Evolutionary conservation across 2,329 filamentous ascomycete species (phyloP), one percentile per base, ranked within the genome.

Genomic region (Sphaerulina vaccinii): DNA sequence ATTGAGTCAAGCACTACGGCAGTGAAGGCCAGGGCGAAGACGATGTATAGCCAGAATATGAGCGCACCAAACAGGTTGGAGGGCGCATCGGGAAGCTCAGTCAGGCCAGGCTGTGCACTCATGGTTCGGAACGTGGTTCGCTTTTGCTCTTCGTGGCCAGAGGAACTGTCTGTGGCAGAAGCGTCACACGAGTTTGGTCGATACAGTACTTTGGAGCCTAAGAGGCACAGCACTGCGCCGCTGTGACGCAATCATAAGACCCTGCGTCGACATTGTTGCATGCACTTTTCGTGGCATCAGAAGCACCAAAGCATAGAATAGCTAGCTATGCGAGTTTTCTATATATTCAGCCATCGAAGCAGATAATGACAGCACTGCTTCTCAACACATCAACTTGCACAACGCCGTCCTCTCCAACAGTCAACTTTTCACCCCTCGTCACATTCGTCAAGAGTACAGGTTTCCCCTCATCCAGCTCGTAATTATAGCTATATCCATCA

Each of bases 401-500:
- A 33, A 21, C 62, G 1, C 76, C 78, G 15, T 68, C 63, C 2
- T 56, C 55, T 4, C 71, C 65, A 22, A 63, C 57, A 6, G 40
- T 24, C 0, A 73, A 64, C 19, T 22, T 73, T 69, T 83, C 79
- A 0, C 73, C 77, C 3, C 70, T 64, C 3, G 81, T 84, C 11
- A 82, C 74, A 62, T 86, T 85, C 0, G 54, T 51, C 65, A 84
- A 58, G 50, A 73, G 64, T 27, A 82, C 79, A 2, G 82, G 79
- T 63, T 65, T 69, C 0, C 82, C 83, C 3, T 71, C 58, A 9
- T 78, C 73, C 43, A 85, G 67, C 65, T 85, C 82, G 52, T 77
- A 78, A 60, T 85, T 81, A 57, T 82, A 86, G 56, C 79, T 85
- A 62, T 71, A 75, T 1, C 81, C 82, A 64, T 85, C 80, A 70